Percentiles rank a stretch among this genome's conserved stretches.
These are phyloP conservation scores for Candida ipomoeae DNA, from an alignment of 805 yeast genomes.

Conservation along the genomic window DNA sequence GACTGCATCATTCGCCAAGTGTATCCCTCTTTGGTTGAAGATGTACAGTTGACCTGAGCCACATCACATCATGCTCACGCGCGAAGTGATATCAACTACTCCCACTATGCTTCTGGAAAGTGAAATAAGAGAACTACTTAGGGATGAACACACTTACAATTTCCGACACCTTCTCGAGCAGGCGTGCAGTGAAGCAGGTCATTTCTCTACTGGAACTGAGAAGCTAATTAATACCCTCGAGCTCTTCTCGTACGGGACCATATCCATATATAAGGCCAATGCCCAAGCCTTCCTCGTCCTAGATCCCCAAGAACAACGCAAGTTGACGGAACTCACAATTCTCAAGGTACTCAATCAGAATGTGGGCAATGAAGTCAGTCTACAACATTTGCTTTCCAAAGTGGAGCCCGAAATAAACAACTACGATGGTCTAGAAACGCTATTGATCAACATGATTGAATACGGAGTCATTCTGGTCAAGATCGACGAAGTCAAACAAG, in stretches of 20 bases:
- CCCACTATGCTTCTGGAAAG: constrained; percentile 1
- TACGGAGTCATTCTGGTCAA: constrained; percentile 21
- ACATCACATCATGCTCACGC: not conserved
- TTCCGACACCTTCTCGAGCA: constrained; percentile 7
- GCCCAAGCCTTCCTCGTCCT: constrained; percentile 14
- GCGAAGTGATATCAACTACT: not conserved
- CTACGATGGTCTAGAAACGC: constrained; percentile 15
- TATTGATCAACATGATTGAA: constrained; percentile 26
- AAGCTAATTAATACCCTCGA: constrained; percentile 27
- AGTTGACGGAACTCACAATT: constrained; percentile 28
- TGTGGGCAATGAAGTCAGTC: constrained; percentile 18
- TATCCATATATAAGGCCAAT: constrained; percentile 22
- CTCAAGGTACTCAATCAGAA: constrained; percentile 21
- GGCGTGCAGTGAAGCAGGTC: not conserved
- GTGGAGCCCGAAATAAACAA: constrained; percentile 4
- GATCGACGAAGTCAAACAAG: constrained; percentile 25
- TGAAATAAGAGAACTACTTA: not conserved
- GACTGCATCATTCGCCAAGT: constrained; percentile 21
- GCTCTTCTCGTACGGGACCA: constrained; percentile 37
- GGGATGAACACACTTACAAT: constrained; percentile 2
- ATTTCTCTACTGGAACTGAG: not conserved
- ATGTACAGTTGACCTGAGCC: not conserved
- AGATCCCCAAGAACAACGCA: constrained; percentile 13
- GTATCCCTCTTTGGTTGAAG: constrained; percentile 22
- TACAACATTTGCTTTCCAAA: constrained; percentile 14